phyloP scores from a whole-genome alignment of 306 rosid genomes.

The Cyclanthera cordifolia region DNA sequence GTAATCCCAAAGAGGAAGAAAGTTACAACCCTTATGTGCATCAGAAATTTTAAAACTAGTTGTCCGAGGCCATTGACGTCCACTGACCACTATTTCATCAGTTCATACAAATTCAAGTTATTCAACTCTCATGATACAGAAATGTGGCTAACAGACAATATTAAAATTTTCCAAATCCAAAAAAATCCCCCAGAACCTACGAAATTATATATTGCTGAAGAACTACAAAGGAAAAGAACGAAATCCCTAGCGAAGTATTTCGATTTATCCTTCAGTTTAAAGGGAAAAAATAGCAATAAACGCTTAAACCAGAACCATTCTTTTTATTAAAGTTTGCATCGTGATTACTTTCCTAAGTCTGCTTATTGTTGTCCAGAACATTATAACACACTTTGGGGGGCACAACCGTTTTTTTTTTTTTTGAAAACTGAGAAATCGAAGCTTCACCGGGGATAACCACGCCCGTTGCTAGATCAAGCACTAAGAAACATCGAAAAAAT shows the following conservation, averaged over 20 bases:
- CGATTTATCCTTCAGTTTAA: not conserved
- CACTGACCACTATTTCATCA: not conserved
- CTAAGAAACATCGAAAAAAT: too few relatives aligned
- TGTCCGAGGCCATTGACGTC: not conserved
- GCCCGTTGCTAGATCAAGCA: too few relatives aligned
- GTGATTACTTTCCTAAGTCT: not conserved
- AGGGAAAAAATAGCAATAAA: not conserved
- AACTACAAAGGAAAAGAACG: not conserved
- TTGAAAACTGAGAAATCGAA: too few relatives aligned
- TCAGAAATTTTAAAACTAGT: not conserved
- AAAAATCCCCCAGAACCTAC: not conserved
- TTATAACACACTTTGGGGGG: not conserved
- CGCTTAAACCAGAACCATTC: not conserved
- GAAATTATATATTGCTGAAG: not conserved
- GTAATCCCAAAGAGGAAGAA: not conserved
- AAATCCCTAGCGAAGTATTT: not conserved
- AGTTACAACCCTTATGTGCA: not conserved
- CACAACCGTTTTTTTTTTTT: too few relatives aligned
- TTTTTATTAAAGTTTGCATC: not conserved
- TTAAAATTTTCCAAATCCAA: not conserved
- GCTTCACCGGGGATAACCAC: too few relatives aligned
- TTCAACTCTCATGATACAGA: not conserved
- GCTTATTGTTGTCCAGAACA: not conserved
- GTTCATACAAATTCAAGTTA: not conserved
- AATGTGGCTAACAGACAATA: not conserved